Evolutionary conservation across 257 asterid species (phyloP), one percentile per base, ranked within the genome.

Genomic region (Solanum appendiculatum): DNA sequence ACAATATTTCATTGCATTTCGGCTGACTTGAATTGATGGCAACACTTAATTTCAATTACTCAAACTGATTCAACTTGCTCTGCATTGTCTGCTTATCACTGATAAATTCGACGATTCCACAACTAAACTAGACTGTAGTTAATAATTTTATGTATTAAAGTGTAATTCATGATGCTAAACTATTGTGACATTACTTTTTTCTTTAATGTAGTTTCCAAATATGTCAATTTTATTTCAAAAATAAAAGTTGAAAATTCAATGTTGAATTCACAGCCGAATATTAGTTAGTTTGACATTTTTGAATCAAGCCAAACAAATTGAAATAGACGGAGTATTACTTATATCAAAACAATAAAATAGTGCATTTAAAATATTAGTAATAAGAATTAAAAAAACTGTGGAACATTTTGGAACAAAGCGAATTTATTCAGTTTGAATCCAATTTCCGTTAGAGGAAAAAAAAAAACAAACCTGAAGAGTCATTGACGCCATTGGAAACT

Each of bases 381-480:
- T 37, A 5, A 36, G 40, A 37, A 21, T 73, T 73, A 20, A 37
- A 21, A 73, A 72, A 13, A 13, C 82, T 70, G 44, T 37, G 23
- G 6, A 39, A 39, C 82, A 39, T 12, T 23, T 37, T 74, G 54
- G 20, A 36, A 23, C 56, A 37, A 14, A 34, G 58, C 20, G 34
- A 84, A 36, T n/a, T 60, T 37, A 64, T 84, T 63, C n/a, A 82
- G 60, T 51, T 51, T n/a, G 60, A 51, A 51, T 85, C 46, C 44
- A 82, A 88, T 48, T 15, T 13, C 44, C 18, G 83, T 37, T 20
- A 56, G 66, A 20, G 60, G 75, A 20, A 36, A 23, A 88, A 14
- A n/a, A 27, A 48, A 6, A 85, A 86, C 91, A 86, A 84, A 95
- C 99, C 98, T 80, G 94, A 89, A 89, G 94, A 56, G 82, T 44